These are phyloP conservation scores for Cladobotryum protrusum DNA, from an alignment of 2,329 filamentous ascomycete species.

Conservation along the genomic window DNA sequence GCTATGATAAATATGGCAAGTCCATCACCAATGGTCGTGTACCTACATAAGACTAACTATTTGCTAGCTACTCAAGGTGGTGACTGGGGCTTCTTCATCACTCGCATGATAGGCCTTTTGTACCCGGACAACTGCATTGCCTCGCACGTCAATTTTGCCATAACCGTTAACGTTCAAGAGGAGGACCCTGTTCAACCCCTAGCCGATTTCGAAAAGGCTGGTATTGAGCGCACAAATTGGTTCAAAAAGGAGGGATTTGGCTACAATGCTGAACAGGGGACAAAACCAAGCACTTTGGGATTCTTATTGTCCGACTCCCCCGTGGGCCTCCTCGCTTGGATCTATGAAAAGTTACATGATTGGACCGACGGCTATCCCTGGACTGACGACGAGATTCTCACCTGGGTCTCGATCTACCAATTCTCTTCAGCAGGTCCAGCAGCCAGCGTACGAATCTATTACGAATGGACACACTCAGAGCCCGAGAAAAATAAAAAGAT, in stretches of 20 bases:
- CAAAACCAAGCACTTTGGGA: constrained; percentile 66
- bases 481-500: too few relatives aligned
- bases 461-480: too few relatives aligned
- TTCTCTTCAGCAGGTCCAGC: constrained; percentile 60
- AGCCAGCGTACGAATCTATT: not conserved
- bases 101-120: constrained; percentile 51
- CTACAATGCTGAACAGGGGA: constrained; percentile 38
- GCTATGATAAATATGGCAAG: too few relatives aligned
- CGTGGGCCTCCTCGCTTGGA: constrained; percentile 66
- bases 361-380: constrained; percentile 69
- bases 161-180: constrained; percentile 28
- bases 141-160: constrained; percentile 40
- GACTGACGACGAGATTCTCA: constrained; percentile 70
- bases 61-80: too few relatives aligned
- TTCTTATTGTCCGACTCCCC: constrained; percentile 66
- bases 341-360: constrained; percentile 73
- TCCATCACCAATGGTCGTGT: too few relatives aligned
- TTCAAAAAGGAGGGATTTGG: constrained; percentile 48
- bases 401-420: constrained; percentile 68
- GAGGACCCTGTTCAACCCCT: too few relatives aligned
- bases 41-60: constrained; percentile 27
- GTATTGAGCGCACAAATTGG: constrained; percentile 41
- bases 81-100: constrained; percentile 44
- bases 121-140: constrained; percentile 41
- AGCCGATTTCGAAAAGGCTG: too few relatives aligned